Percentiles rank a stretch among this genome's conserved stretches.
phyloP scores from a whole-genome alignment of 169 alveolate species.

The Eimeria falciformis region DNA sequence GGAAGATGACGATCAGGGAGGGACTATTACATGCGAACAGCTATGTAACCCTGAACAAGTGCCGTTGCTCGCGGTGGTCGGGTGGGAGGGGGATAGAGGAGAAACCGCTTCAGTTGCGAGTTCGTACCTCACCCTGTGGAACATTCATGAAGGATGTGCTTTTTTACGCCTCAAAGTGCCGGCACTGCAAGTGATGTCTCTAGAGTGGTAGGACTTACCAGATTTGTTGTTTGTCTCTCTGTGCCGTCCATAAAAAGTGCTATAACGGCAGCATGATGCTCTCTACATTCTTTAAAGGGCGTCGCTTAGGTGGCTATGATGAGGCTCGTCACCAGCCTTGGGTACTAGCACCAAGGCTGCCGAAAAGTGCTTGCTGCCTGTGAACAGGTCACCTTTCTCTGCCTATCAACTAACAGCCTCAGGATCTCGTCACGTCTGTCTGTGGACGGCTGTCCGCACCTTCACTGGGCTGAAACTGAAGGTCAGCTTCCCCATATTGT shows the following conservation, averaged over 20 bases:
- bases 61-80: constrained; percentile 67
- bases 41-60: constrained; percentile 29
- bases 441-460: constrained; percentile 65
- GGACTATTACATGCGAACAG: background rate
- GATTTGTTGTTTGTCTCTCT: too few species aligned
- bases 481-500: constrained; percentile 5
- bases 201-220: constrained; percentile 50
- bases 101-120: constrained; percentile 49
- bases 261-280: too few species aligned
- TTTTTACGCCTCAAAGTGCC: constrained; percentile 49
- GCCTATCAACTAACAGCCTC: constrained; percentile 57
- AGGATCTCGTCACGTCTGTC: constrained; percentile 54
- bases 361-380: too few species aligned
- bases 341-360: too few species aligned
- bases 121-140: constrained; percentile 64
- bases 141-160: constrained; percentile 18
- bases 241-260: too few species aligned
- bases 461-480: constrained; percentile 63
- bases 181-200: constrained; percentile 46
- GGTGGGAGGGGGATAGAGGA: constrained; percentile 69
- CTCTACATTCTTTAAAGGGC: too few species aligned
- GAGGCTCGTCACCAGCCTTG: too few species aligned
- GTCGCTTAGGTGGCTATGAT: too few species aligned
- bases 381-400: constrained; percentile 49
- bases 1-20: background rate